Conservation (phyloP, 768 basidiomycete genomes). For the Leucocoprinus birnbaumii region DNA sequence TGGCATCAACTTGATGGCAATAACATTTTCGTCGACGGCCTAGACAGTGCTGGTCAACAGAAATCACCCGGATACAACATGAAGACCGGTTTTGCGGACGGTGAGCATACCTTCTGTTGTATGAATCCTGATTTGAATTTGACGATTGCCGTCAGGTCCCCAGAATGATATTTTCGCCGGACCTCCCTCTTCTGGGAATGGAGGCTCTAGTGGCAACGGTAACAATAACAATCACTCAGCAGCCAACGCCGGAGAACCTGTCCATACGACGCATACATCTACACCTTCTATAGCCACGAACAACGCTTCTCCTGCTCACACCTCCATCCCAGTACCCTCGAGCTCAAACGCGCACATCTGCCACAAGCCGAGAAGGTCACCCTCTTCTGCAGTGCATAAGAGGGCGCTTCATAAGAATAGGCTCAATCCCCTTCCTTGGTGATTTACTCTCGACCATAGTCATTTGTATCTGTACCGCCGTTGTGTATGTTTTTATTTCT, state of each 20-base stretch:
- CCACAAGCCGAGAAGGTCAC: neutral
- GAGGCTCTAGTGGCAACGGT: too few species aligned
- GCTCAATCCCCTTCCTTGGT: neutral
- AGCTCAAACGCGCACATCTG: too few species aligned
- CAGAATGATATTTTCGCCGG: conserved; percentile 11
- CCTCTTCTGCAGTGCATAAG: neutral
- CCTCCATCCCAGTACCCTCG: too few species aligned
- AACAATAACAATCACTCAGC: neutral
- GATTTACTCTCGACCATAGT: neutral
- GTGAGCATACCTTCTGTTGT: conserved; percentile 23
- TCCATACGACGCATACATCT: neutral
- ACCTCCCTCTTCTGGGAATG: neutral
- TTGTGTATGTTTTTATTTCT: too few species aligned
- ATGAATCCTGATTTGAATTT: neutral
- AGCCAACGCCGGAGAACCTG: neutral
- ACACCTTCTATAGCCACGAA: too few species aligned
- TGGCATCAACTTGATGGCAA: conserved; percentile 50
- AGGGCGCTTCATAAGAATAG: neutral
- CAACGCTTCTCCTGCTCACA: neutral
- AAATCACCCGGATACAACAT: conserved; percentile 49
- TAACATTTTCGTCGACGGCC: conserved; percentile 43
- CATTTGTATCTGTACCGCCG: neutral
- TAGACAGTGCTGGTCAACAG: conserved; percentile 31
- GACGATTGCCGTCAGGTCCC: conserved; percentile 3
- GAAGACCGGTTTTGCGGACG: conserved; percentile 45